These are phyloP conservation scores for Candida golubevii DNA, from an alignment of 805 yeast species.

Conservation along the genomic window DNA sequence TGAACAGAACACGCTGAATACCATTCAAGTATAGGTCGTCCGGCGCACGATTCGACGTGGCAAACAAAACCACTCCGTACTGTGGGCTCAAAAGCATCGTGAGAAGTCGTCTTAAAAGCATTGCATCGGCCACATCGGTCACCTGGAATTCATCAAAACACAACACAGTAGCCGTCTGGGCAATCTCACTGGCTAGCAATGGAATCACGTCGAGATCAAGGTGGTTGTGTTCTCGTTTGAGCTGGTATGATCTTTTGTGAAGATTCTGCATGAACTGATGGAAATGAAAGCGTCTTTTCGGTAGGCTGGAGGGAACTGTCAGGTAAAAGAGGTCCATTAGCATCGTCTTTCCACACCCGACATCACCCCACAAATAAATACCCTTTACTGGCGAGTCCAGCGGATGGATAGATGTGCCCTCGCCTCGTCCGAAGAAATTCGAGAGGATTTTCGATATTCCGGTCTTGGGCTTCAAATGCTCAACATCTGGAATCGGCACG, in stretches of 20 bases:
- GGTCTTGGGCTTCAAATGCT: conserved; percentile 46
- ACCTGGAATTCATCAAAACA: conserved; percentile 98
- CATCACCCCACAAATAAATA: conserved; percentile 92
- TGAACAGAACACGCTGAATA: conserved; percentile 83
- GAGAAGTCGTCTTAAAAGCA: conserved; percentile 78
- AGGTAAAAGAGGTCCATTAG: conserved; percentile 91
- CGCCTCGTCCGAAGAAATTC: conserved; percentile 5
- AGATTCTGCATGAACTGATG: conserved; percentile 96
- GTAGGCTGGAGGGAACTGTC: conserved; percentile 72
- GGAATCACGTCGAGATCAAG: conserved; percentile 78
- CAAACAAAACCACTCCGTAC: conserved; percentile 83
- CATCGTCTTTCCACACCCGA: conserved; percentile 98
- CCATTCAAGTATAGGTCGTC: conserved; percentile 92
- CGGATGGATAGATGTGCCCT: background rate
- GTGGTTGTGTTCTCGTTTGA: conserved; percentile 53
- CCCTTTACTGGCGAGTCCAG: conserved; percentile 48
- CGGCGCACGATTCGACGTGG: conserved; percentile 94
- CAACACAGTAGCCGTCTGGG: conserved; percentile 67
- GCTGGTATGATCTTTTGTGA: conserved; percentile 80
- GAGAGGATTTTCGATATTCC: conserved; percentile 38
- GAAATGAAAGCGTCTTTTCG: conserved; percentile 83
- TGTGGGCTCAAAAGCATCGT: conserved; percentile 62
- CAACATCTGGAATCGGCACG: conserved; percentile 49
- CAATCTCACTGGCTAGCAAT: conserved; percentile 74
- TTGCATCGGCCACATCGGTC: conserved; percentile 97